phyloP scores from a whole-genome alignment of 371 early-diverging fungal species.

The Furculomyces boomerangus region DNA sequence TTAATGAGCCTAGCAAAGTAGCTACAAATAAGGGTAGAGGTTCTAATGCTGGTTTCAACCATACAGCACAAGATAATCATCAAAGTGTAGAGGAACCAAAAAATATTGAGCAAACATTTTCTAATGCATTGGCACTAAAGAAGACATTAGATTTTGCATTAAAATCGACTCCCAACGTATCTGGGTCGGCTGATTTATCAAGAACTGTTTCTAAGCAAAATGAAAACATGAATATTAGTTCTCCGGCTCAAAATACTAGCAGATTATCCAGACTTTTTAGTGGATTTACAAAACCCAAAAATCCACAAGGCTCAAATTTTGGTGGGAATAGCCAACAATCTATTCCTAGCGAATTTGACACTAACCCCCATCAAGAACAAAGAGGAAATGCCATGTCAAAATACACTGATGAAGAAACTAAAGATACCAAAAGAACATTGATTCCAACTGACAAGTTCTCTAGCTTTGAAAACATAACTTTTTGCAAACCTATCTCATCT shows the following conservation, averaged over 20 bases:
- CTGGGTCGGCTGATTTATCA: background rate
- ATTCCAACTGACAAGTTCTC: background rate
- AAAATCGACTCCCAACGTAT: constrained; percentile 1
- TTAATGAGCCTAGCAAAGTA: no score
- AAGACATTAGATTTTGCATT: background rate
- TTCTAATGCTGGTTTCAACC: no score
- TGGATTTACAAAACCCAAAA: background rate
- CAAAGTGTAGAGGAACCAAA: no score
- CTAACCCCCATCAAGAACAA: background rate
- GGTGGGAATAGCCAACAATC: background rate
- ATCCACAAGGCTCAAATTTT: background rate
- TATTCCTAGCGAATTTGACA: background rate
- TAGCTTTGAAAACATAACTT: background rate
- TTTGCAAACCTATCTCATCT: background rate
- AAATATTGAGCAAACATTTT: no score
- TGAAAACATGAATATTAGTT: no score
- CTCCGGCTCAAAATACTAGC: background rate
- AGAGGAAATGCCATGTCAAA: background rate
- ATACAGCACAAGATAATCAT: no score
- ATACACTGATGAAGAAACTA: background rate
- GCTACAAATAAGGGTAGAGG: no score
- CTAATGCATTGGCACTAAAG: background rate
- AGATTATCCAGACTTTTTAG: background rate
- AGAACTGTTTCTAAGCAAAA: background rate
- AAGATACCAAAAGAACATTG: background rate